A percentile compares a stretch with the other conserved stretches of the same genome.
Conservation (phyloP, 1,284 basidiomycete species). For the Rhodotorula sp. region DNA sequence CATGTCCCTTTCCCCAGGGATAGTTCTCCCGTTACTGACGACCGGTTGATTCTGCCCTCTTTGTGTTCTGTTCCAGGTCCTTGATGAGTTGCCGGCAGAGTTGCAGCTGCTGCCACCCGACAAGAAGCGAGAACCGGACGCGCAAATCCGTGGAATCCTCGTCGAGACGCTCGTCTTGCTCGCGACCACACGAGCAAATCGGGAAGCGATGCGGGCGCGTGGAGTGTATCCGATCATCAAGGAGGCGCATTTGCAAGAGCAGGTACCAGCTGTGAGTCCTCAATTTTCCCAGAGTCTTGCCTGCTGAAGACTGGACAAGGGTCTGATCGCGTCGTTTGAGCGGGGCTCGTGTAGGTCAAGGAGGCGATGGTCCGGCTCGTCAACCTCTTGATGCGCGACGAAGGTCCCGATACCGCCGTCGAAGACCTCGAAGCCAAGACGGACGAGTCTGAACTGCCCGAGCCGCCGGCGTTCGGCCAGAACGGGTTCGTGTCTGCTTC, state of each 20-base stretch:
- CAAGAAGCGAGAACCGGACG: constrained; percentile 80
- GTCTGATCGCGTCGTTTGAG: background rate
- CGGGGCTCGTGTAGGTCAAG: constrained; percentile 53
- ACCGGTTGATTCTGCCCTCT: too few species aligned
- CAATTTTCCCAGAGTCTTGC: too few species aligned
- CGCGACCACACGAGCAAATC: constrained; percentile 81
- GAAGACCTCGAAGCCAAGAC: constrained; percentile 42
- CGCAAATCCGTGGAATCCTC: constrained; percentile 74
- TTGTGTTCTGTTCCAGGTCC: too few species aligned
- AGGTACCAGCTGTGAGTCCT: constrained; percentile 68
- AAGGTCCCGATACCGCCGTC: constrained; percentile 57
- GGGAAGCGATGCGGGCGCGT: constrained; percentile 72
- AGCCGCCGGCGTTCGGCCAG: constrained; percentile 9
- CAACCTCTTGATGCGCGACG: constrained; percentile 68
- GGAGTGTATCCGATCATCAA: constrained; percentile 87
- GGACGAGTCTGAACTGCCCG: background rate
- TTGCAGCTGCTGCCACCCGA: constrained; percentile 84
- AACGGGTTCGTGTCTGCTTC: constrained; percentile 25
- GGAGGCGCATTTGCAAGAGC: constrained; percentile 74
- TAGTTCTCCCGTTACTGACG: background rate
- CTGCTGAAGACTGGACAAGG: too few species aligned
- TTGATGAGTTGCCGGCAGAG: constrained; percentile 77
- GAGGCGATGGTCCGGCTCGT: constrained; percentile 71
- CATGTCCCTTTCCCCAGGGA: constrained; percentile 2
- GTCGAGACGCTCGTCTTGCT: constrained; percentile 86